These are phyloP conservation scores for Aspergillus flavus DNA, from an alignment of 2,329 filamentous ascomycete genomes.

Conservation along the genomic window DNA sequence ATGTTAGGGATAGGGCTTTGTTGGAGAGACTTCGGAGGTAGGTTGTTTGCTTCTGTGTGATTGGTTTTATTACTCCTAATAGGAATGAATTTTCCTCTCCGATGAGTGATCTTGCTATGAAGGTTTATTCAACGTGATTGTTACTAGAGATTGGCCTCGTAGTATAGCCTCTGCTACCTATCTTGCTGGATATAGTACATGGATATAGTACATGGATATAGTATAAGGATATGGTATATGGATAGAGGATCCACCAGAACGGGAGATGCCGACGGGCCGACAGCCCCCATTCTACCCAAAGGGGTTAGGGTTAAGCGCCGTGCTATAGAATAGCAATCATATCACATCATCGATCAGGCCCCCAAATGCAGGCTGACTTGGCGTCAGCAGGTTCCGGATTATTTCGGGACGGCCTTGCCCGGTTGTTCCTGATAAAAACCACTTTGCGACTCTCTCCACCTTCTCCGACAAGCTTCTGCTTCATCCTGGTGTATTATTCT, in stretches of 20 bases:
- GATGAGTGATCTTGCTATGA: neutral
- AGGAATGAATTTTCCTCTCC: neutral
- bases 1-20: slow-evolving; percentile 14
- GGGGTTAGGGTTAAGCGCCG: neutral
- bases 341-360: neutral
- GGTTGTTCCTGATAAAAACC: neutral
- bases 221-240: too few species aligned
- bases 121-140: fast-evolving
- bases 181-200: too few species aligned
- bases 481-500: neutral
- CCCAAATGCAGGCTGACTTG: neutral
- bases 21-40: slow-evolving; percentile 4
- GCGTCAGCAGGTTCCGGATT: neutral
- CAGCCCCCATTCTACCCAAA: neutral
- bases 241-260: too few species aligned
- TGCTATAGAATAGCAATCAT: too few species aligned
- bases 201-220: too few species aligned
- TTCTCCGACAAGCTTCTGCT: neutral
- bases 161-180: too few species aligned
- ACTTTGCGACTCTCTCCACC: neutral
- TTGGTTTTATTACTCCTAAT: neutral
- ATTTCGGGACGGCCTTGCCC: neutral
- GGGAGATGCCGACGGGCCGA: neutral
- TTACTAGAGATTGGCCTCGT: too few species aligned
- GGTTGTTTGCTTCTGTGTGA: neutral